A percentile compares a stretch with the other conserved stretches of the same genome.
Evolutionary conservation across 257 asterid species (phyloP).

Genomic region (Striga asiatica): DNA sequence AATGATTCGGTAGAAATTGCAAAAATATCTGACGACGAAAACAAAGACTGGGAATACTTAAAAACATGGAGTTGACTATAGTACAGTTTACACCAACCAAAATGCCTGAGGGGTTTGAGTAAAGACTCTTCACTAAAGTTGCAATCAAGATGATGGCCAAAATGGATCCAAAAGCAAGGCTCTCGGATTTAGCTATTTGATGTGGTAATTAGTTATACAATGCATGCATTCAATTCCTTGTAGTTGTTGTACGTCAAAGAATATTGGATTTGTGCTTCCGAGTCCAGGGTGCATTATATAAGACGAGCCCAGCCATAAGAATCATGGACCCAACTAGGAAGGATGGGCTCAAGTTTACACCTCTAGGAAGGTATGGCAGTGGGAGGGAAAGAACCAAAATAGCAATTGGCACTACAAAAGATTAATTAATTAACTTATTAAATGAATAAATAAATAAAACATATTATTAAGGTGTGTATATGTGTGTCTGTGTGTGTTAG

Average conservation of each 20-base stretch:
- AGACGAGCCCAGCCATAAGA: constrained; percentile 51
- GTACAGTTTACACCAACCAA: background rate
- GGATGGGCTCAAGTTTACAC: constrained; percentile 49
- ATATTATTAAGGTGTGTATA: no score
- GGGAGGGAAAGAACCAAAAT: constrained; percentile 60
- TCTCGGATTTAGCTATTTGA: background rate
- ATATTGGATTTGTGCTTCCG: constrained; percentile 17
- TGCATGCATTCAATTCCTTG: background rate
- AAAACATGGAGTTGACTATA: no score
- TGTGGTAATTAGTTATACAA: background rate
- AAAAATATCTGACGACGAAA: no score
- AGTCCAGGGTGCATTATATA: constrained; percentile 44
- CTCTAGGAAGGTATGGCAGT: constrained; percentile 62
- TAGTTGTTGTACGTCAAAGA: constrained; percentile 15
- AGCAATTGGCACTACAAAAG: constrained; percentile 56
- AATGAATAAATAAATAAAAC: background rate
- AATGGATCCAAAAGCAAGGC: background rate
- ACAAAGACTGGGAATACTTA: no score
- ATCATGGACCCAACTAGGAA: constrained; percentile 52
- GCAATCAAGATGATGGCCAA: background rate
- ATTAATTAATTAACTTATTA: background rate
- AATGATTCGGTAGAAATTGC: no score
- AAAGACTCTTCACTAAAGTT: background rate
- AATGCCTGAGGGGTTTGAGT: no score
- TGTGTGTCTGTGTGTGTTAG: no score